Percentiles rank a stretch among this genome's conserved stretches.
These are phyloP conservation scores for Theobroma cacao DNA, from an alignment of 345 rosid genomes.

Conservation along the genomic window DNA sequence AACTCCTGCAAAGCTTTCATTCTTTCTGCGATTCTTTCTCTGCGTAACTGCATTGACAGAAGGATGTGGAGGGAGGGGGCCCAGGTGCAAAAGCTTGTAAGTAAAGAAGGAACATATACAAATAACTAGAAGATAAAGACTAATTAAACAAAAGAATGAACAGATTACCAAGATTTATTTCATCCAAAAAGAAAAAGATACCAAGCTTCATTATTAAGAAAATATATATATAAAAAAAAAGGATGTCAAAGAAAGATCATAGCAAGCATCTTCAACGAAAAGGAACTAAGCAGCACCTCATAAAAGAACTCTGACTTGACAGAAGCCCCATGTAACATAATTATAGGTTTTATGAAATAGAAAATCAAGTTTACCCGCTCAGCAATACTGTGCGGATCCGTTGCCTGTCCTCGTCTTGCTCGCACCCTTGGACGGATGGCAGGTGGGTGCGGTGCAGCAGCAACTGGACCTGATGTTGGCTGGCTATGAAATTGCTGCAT, in stretches of 20 bases:
- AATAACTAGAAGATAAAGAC: background rate
- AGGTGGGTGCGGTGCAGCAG: slow-evolving; percentile 44
- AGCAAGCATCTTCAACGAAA: background rate
- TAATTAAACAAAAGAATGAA: background rate
- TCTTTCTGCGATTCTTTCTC: slow-evolving; percentile 73
- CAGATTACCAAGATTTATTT: background rate
- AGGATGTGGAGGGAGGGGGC: background rate
- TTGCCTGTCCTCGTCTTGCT: slow-evolving; percentile 67
- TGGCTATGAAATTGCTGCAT: slow-evolving; percentile 48
- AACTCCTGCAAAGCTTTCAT: slow-evolving; percentile 74
- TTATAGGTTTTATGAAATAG: background rate
- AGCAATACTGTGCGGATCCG: slow-evolving; percentile 67
- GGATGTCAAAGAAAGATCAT: background rate
- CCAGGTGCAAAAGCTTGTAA: background rate
- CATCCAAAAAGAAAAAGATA: background rate
- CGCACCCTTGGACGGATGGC: slow-evolving; percentile 53
- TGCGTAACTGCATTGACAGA: slow-evolving; percentile 48
- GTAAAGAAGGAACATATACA: background rate
- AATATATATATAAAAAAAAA: background rate
- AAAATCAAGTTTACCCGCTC: slow-evolving; percentile 51
- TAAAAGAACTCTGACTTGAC: background rate
- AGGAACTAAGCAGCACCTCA: background rate
- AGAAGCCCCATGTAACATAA: background rate
- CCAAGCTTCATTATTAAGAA: background rate
- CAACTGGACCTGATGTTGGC: slow-evolving; percentile 29